These are phyloP conservation scores for Coccomyxa sp. DNA, from an alignment of 139 green algal genomes.

Conservation along the genomic window DNA sequence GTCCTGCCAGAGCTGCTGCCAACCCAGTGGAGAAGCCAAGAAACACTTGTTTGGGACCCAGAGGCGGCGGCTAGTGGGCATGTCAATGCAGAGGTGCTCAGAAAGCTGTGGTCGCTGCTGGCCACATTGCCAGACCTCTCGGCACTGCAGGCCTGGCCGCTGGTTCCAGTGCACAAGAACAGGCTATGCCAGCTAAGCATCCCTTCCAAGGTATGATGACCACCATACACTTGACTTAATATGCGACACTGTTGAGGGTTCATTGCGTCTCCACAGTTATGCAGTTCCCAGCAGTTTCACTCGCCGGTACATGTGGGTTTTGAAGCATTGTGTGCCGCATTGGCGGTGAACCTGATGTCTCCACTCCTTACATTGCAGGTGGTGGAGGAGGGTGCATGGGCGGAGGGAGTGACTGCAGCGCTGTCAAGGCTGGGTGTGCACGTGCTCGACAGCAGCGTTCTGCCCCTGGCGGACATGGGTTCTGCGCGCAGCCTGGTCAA, in stretches of 20 bases:
- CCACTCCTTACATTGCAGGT: conserved; percentile 12
- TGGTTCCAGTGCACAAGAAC: conserved; percentile 30
- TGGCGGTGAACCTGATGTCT: too few relatives aligned
- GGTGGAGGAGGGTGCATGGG: conserved; percentile 55
- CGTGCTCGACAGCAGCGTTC: conserved; percentile 32
- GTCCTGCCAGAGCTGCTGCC: conserved; percentile 33
- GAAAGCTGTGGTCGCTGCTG: conserved; percentile 30
- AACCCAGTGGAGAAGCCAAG: background rate
- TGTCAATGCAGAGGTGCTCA: conserved; percentile 13
- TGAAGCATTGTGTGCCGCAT: too few relatives aligned
- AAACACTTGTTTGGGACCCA: background rate
- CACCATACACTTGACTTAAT: too few relatives aligned
- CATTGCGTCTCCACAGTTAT: too few relatives aligned
- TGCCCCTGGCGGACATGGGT: conserved; percentile 7
- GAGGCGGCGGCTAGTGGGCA: conserved; percentile 3
- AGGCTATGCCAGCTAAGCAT: background rate
- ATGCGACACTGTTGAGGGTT: too few relatives aligned
- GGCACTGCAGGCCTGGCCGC: conserved; percentile 24
- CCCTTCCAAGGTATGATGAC: background rate
- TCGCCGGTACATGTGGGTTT: too few relatives aligned
- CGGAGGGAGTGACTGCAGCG: conserved; percentile 36
- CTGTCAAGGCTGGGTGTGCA: conserved; percentile 41
- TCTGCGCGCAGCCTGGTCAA: background rate
- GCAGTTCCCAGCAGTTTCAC: too few relatives aligned
- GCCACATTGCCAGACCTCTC: conserved; percentile 19